phyloP scores from a whole-genome alignment of 345 rosid species.

The Clarkia xantiana region DNA sequence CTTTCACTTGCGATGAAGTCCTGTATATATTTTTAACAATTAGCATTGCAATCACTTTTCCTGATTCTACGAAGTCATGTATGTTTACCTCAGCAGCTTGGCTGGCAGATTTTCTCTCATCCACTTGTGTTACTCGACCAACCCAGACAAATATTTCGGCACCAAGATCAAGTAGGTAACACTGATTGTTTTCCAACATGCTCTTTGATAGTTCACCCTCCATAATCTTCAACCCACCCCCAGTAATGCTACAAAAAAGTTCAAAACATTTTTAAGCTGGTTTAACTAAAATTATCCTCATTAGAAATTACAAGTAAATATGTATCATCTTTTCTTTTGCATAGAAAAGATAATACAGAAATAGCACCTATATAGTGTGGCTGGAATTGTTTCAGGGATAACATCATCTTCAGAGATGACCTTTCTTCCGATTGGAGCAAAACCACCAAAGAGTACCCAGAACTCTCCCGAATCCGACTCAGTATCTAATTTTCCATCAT shows the following conservation, averaged over 20 bases:
- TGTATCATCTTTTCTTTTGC: no score
- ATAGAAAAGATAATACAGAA: no score
- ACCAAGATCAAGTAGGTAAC: slow-evolving; percentile 77
- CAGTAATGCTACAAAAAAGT: slow-evolving; percentile 36
- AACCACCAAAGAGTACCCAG: slow-evolving; percentile 92
- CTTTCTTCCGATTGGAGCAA: slow-evolving; percentile 92
- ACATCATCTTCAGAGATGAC: slow-evolving; percentile 65
- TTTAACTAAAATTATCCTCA: no score
- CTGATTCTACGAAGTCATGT: slow-evolving; percentile 6
- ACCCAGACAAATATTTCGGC: slow-evolving; percentile 90
- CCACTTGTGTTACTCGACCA: slow-evolving; percentile 94
- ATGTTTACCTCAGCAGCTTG: slow-evolving; percentile 72
- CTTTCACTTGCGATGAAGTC: slow-evolving; percentile 59
- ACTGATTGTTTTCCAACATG: slow-evolving; percentile 68
- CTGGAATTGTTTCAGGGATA: slow-evolving; percentile 51
- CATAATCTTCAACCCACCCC: slow-evolving; percentile 40
- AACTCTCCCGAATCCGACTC: slow-evolving; percentile 91
- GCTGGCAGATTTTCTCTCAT: slow-evolving; percentile 83
- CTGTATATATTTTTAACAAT: slow-evolving; percentile 32
- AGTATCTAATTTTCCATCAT: slow-evolving; percentile 86
- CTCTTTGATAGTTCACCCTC: slow-evolving; percentile 71
- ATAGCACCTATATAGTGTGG: slow-evolving; percentile 58
- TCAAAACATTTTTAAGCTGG: no score
- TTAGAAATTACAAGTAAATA: no score
- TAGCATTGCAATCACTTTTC: slow-evolving; percentile 11